phyloP scores from a whole-genome alignment of 768 basidiomycete species.

The Exsudoporus frostii region DNA sequence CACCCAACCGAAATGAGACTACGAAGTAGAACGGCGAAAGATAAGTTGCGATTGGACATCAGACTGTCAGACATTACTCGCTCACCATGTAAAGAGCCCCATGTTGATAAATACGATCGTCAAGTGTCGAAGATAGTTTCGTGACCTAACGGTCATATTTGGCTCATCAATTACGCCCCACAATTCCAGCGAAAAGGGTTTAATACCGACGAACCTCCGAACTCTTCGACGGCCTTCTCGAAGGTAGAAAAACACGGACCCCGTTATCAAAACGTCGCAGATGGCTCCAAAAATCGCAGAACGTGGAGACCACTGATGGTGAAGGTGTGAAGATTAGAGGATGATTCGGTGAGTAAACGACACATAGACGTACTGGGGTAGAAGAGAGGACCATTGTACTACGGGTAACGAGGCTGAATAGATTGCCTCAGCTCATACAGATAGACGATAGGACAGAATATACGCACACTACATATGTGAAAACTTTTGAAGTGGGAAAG shows the following conservation, averaged over 20 bases:
- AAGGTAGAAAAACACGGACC: conserved; percentile 20
- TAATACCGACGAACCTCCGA: background rate
- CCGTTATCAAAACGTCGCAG: conserved; percentile 16
- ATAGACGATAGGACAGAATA: background rate
- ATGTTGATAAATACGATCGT: conserved; percentile 11
- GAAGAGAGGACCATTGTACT: background rate
- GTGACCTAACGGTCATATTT: background rate
- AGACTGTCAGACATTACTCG: background rate
- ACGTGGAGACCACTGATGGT: conserved; percentile 10
- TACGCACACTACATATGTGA: background rate
- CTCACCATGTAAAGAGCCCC: conserved; percentile 11
- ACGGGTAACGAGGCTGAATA: background rate
- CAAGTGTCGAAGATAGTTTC: conserved; percentile 7
- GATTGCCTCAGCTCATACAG: background rate
- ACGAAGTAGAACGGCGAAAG: background rate
- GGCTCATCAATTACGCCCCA: background rate
- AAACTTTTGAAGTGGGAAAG: background rate
- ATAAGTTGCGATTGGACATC: background rate
- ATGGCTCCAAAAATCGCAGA: conserved; percentile 26
- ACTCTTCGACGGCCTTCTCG: conserved; percentile 9
- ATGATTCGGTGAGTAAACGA: too few relatives aligned
- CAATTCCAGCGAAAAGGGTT: too few relatives aligned
- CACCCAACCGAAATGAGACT: conserved; percentile 9
- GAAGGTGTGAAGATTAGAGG: background rate
- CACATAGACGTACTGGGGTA: background rate